phyloP scores from a whole-genome alignment of 805 yeast species.

The Metschnikowia aberdeeniae region DNA sequence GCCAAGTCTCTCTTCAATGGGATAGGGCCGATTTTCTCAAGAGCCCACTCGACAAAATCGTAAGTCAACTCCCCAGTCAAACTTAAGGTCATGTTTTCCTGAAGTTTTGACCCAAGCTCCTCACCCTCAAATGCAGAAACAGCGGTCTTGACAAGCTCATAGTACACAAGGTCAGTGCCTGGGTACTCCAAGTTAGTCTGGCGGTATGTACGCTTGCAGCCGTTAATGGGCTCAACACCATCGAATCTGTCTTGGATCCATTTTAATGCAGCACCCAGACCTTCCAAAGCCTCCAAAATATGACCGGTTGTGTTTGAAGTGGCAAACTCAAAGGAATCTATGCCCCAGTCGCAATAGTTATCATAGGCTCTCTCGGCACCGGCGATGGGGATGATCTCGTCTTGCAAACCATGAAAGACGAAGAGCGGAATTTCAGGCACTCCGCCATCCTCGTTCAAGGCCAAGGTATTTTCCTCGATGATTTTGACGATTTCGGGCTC shows the following conservation, averaged over 20 bases:
- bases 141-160: slow-evolving; percentile 4
- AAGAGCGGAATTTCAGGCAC: slow-evolving; percentile 25
- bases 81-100: slow-evolving; percentile 3
- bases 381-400: slow-evolving; percentile 21
- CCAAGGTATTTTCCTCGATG: slow-evolving; percentile 8
- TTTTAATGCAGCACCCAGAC: slow-evolving; percentile 12
- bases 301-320: slow-evolving; percentile 27
- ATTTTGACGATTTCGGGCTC: background rate
- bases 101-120: slow-evolving; percentile 9
- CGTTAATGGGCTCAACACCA: slow-evolving; percentile 11
- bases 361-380: slow-evolving; percentile 20
- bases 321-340: slow-evolving; percentile 26
- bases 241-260: slow-evolving; percentile 14
- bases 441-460: slow-evolving; percentile 4
- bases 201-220: slow-evolving; percentile 9
- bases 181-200: slow-evolving; percentile 10
- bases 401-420: slow-evolving; percentile 22
- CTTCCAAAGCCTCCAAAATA: slow-evolving; percentile 18
- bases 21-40: slow-evolving; percentile 8
- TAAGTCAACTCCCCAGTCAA: background rate
- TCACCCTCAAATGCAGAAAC: slow-evolving; percentile 1
- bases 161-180: slow-evolving; percentile 6
- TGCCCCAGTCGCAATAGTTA: slow-evolving; percentile 30
- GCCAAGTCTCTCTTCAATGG: slow-evolving; percentile 7
- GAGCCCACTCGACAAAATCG: slow-evolving; percentile 1